A percentile compares a stretch with the other conserved stretches of the same genome.
Conservation (phyloP, 2,329 filamentous ascomycete genomes). For the Alternaria burnsii region DNA sequence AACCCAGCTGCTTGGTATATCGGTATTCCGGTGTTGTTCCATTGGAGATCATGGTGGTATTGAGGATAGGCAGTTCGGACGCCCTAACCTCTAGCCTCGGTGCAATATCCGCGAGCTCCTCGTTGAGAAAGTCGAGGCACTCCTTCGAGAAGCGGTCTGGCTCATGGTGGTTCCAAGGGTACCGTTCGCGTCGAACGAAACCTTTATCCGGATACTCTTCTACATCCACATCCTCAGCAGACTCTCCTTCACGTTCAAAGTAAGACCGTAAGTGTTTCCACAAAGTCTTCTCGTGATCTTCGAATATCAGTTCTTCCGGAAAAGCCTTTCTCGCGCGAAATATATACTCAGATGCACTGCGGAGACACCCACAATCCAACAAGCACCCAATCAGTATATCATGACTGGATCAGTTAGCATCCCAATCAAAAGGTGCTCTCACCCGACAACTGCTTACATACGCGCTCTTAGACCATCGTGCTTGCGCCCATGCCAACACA, state of each 20-base stretch:
- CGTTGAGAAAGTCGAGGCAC: constrained; percentile 74
- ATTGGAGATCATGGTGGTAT: constrained; percentile 4
- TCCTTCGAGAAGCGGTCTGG: constrained; percentile 64
- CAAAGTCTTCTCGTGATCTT: constrained; percentile 64
- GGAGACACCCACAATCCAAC: constrained; percentile 69
- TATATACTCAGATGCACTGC: constrained; percentile 72
- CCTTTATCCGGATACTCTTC: constrained; percentile 73
- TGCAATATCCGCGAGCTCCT: constrained; percentile 71
- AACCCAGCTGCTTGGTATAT: constrained; percentile 79
- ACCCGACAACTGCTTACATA: constrained; percentile 30
- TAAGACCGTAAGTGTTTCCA: constrained; percentile 28
- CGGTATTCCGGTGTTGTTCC: constrained; percentile 60
- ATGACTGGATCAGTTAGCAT: constrained; percentile 35
- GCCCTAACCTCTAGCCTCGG: constrained; percentile 83
- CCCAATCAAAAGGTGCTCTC: neutral
- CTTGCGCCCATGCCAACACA: constrained; percentile 30
- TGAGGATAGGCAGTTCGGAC: constrained; percentile 76
- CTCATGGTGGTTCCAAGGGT: constrained; percentile 70
- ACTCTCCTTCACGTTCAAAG: constrained; percentile 33
- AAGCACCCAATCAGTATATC: constrained; percentile 62
- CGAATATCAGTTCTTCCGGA: constrained; percentile 65
- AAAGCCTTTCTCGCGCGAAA: constrained; percentile 66
- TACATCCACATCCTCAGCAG: constrained; percentile 56
- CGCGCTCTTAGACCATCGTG: constrained; percentile 37
- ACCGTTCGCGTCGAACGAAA: constrained; percentile 70